Percentiles rank a stretch among this genome's conserved stretches.
Evolutionary conservation across 2,329 filamentous ascomycete genomes (phyloP).

Genomic region (Didymella pinodella): DNA sequence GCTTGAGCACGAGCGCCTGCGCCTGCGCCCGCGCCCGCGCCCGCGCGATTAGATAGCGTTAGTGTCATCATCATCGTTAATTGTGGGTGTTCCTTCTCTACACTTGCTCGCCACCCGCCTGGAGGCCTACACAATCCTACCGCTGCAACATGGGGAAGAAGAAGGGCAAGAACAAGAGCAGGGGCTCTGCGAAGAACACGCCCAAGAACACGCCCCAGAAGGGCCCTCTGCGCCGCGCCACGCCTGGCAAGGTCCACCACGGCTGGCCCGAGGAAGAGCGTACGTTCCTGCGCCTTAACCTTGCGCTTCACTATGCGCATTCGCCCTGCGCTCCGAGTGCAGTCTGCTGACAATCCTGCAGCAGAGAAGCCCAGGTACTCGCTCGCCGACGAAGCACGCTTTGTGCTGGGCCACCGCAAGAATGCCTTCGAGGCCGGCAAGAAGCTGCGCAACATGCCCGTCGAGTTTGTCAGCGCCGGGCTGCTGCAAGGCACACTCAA

Average conservation of each 20-base stretch:
- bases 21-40: not conserved
- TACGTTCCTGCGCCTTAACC: conserved; percentile 27
- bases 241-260: conserved; percentile 23
- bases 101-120: conserved; percentile 7
- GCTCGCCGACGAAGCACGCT: conserved; percentile 66
- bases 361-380: conserved; percentile 48
- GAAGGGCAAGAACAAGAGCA: conserved; percentile 41
- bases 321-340: conserved; percentile 17
- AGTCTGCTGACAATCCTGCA: conserved; percentile 30
- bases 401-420: conserved; percentile 61
- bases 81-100: not conserved
- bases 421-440: conserved; percentile 56
- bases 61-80: conserved; percentile 17
- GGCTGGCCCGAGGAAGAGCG: conserved; percentile 24
- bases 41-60: not conserved
- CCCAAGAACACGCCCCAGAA: conserved; percentile 18
- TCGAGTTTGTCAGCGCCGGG: conserved; percentile 69
- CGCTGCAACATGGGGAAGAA: conserved; percentile 36
- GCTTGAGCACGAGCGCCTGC: conserved; percentile 19
- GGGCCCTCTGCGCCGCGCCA: conserved; percentile 23
- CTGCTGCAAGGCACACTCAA: conserved; percentile 48
- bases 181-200: conserved; percentile 31
- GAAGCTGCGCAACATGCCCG: conserved; percentile 63
- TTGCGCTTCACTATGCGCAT: conserved; percentile 14
- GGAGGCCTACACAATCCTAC: conserved; percentile 4